Base-by-base conservation (phyloP, 108 stramenopile genomes). In the Conticribra weissflogii region DNA sequence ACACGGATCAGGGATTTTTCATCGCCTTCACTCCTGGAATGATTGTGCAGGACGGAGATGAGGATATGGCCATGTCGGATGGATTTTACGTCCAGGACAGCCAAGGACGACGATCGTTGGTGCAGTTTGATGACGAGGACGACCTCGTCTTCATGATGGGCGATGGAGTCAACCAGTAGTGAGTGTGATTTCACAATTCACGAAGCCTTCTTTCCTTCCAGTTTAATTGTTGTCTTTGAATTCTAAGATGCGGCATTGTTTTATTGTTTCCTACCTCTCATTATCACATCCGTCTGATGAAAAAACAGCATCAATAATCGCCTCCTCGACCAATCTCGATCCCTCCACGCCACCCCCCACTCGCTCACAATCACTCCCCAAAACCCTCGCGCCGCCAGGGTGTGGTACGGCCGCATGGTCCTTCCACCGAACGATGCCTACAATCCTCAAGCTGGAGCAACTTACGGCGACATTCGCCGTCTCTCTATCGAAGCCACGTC, bases 391-490 rank as follows among this genome's bases (percentile, higher is more conserved):
- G 8, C 56, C 19, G 59, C 76, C 49, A 88, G 94, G 16, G 79
- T 89, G 22, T 95, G 94, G 94, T 92, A 89, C 63, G 94, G 94
- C 1, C 84, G 89, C 32, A 95, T 95, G 94, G 86, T 88, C 29
- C 69, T 95, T 15, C 83, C 94, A 16, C 94, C 94, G n/a, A 51
- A 68, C 4, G 64, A 74, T 63, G 94, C 91, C 0, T 68, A 74
- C 12, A 8, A 66, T 9, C 47, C 83, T 19, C 59, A 83, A 36
- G 62, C 85, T 14, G 21, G 41, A 1, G 66, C 33, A 44, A 44
- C 90, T 9, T 94, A 82, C 64, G 89, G 88, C 21, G 71, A 84
- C 21, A 16, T 89, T 30, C 88, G 89, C 17, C 53, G 71, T 21
- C 56, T 19, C 25, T 25, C 85, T 53, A 78, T 87, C 58, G 69